A percentile compares a stretch with the other conserved stretches of the same genome.
Conservation (phyloP, 352 stramenopile genomes). For the Phytophthora foliorum region DNA sequence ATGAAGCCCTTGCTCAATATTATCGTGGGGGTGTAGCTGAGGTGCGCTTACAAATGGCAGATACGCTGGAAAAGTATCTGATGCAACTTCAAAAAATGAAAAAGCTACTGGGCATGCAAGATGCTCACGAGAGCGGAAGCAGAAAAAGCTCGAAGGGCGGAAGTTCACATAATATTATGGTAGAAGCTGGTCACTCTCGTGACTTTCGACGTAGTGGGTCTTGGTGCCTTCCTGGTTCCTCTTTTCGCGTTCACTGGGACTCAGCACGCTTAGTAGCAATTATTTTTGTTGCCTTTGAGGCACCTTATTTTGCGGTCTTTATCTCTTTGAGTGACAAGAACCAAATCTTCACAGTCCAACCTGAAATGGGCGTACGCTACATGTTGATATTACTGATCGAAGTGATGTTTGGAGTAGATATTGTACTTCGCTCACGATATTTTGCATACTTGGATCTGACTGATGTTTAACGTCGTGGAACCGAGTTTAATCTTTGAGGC, state of each 20-base stretch:
- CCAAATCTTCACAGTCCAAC: slow-evolving; percentile 46
- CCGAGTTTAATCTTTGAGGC: slow-evolving; percentile 59
- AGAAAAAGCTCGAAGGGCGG: slow-evolving; percentile 26
- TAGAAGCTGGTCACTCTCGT: background rate
- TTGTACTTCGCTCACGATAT: slow-evolving; percentile 57
- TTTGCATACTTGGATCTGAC: slow-evolving; percentile 69
- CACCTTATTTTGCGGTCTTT: slow-evolving; percentile 77
- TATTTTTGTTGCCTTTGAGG: slow-evolving; percentile 68
- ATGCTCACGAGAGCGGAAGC: slow-evolving; percentile 10
- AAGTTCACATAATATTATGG: slow-evolving; percentile 13
- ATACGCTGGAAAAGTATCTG: slow-evolving; percentile 61
- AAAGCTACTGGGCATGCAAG: slow-evolving; percentile 68
- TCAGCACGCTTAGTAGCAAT: slow-evolving; percentile 46
- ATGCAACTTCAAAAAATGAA: slow-evolving; percentile 80
- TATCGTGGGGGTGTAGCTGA: slow-evolving; percentile 50
- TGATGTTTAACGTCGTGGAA: slow-evolving; percentile 61
- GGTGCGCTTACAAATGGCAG: slow-evolving; percentile 46
- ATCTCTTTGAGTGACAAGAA: slow-evolving; percentile 59
- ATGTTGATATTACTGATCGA: slow-evolving; percentile 50
- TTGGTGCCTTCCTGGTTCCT: slow-evolving; percentile 59
- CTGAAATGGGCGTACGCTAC: slow-evolving; percentile 43
- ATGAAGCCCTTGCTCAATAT: slow-evolving; percentile 65
- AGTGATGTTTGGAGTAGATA: slow-evolving; percentile 60
- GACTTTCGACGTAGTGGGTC: background rate
- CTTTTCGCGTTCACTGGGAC: slow-evolving; percentile 62